Conservation (phyloP, 768 basidiomycete genomes). For the Paxillus ammoniavirescens region DNA sequence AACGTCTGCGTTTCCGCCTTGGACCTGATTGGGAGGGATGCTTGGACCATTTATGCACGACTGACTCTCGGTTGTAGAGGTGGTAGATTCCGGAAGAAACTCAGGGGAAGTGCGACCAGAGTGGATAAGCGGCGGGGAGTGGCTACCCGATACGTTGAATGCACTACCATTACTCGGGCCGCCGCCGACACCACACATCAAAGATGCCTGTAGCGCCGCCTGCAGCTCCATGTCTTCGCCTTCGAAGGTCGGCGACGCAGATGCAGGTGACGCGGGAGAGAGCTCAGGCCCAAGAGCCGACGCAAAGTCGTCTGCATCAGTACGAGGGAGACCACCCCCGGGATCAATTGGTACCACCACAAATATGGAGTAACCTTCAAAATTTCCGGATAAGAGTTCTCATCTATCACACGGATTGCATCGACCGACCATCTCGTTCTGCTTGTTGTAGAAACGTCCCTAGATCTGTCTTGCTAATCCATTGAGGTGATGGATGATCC, state of each 20-base stretch:
- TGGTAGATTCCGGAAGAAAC: slow-evolving; percentile 10
- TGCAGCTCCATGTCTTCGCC: slow-evolving; percentile 90
- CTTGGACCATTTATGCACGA: background rate
- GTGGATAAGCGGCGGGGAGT: slow-evolving; percentile 23
- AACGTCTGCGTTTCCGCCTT: slow-evolving; percentile 26
- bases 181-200: slow-evolving; percentile 35
- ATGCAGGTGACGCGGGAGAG: slow-evolving; percentile 28
- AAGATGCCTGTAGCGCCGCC: slow-evolving; percentile 80
- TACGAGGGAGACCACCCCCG: slow-evolving; percentile 50
- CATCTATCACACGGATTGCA: background rate
- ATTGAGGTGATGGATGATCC: slow-evolving; percentile 64
- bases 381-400: slow-evolving; percentile 6
- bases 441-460: slow-evolving; percentile 86
- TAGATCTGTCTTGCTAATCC: slow-evolving; percentile 81
- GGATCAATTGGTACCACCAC: slow-evolving; percentile 67
- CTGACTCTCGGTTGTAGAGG: slow-evolving; percentile 17
- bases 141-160: slow-evolving; percentile 11
- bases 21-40: slow-evolving; percentile 31
- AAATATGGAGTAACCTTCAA: slow-evolving; percentile 79
- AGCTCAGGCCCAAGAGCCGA: slow-evolving; percentile 55
- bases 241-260: slow-evolving; percentile 46
- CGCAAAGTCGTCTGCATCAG: slow-evolving; percentile 71
- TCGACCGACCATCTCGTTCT: slow-evolving; percentile 68
- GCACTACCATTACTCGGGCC: background rate
- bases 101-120: slow-evolving; percentile 28